These are phyloP conservation scores for Cadophora sp. DNA, from an alignment of 2,329 filamentous ascomycete species.

Conservation along the genomic window DNA sequence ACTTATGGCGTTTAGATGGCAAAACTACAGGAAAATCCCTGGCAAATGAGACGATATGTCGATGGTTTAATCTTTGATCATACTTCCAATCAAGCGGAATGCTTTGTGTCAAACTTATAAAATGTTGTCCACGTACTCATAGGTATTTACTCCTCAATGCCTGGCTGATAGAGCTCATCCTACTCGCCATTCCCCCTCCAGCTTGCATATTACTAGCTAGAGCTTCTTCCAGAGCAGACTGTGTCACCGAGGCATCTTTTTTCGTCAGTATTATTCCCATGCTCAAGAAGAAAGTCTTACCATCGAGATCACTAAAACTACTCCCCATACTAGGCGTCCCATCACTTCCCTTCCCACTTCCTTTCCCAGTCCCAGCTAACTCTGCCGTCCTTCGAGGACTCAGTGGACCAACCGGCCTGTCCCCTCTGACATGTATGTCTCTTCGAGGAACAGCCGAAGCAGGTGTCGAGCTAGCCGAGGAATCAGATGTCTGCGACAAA, in stretches of 20 bases:
- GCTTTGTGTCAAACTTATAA: not conserved
- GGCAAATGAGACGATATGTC: not conserved
- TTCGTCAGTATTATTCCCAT: constrained; percentile 16
- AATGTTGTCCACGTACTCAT: constrained; percentile 24
- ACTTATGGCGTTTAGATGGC: not conserved
- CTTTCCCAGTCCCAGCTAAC: constrained; percentile 58
- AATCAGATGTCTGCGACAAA: constrained; percentile 60
- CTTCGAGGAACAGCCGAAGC: constrained; percentile 24
- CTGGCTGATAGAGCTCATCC: constrained; percentile 74
- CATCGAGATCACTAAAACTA: constrained; percentile 86
- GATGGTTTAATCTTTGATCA: not conserved
- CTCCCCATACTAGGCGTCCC: constrained; percentile 83
- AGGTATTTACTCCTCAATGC: constrained; percentile 67
- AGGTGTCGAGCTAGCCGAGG: constrained; percentile 59
- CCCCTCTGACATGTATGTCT: constrained; percentile 27
- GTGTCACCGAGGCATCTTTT: constrained; percentile 76
- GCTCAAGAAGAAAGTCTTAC: constrained; percentile 48
- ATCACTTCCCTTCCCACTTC: constrained; percentile 67
- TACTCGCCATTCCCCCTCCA: constrained; percentile 61
- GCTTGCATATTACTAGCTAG: constrained; percentile 75
- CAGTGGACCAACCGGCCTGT: constrained; percentile 50
- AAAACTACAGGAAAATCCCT: not conserved
- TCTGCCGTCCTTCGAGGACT: constrained; percentile 66
- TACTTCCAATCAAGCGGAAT: not conserved
- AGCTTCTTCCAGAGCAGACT: constrained; percentile 81